A percentile compares a stretch with the other conserved stretches of the same genome.
Conservation (phyloP, 2,329 filamentous ascomycete genomes). For the Sarocladiaceae sp. region DNA sequence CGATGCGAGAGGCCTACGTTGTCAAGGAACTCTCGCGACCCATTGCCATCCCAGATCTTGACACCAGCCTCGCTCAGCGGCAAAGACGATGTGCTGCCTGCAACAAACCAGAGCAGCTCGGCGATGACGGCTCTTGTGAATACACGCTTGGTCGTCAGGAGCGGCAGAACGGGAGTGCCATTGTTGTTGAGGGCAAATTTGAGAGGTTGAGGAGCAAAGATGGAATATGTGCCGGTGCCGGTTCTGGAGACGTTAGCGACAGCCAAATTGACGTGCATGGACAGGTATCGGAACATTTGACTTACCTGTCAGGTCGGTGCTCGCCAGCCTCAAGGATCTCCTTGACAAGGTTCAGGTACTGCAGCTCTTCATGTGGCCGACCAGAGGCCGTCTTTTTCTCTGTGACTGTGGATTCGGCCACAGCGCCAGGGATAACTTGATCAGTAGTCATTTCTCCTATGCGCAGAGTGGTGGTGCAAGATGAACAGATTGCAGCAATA, state of each 20-base stretch:
- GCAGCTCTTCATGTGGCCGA: slow-evolving; percentile 74
- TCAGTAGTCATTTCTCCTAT: neutral
- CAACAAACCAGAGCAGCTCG: slow-evolving; percentile 95
- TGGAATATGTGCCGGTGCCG: slow-evolving; percentile 84
- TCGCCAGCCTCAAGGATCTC: slow-evolving; percentile 81
- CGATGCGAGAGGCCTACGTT: slow-evolving; percentile 76
- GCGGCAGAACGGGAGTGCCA: slow-evolving; percentile 68
- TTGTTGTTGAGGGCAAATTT: slow-evolving; percentile 74
- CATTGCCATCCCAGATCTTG: slow-evolving; percentile 99
- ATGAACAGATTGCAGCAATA: neutral
- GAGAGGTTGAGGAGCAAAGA: slow-evolving; percentile 83
- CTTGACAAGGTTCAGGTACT: slow-evolving; percentile 87
- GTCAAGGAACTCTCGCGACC: slow-evolving; percentile 85
- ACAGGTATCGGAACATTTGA: too few species aligned
- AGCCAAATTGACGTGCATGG: slow-evolving; percentile 9
- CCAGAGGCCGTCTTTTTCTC: slow-evolving; percentile 11
- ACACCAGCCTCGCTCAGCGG: slow-evolving; percentile 75
- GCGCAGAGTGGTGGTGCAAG: neutral
- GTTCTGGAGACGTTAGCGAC: slow-evolving; percentile 51
- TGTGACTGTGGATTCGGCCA: neutral
- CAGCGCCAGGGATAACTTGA: neutral
- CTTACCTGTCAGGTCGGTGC: slow-evolving; percentile 78
- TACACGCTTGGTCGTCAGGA: slow-evolving; percentile 96
- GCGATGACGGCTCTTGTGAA: slow-evolving; percentile 86
- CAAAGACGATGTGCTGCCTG: slow-evolving; percentile 74